Evolutionary conservation across 768 basidiomycete genomes (phyloP), one percentile per base, ranked within the genome.

Genomic region (Suillus brevipes): DNA sequence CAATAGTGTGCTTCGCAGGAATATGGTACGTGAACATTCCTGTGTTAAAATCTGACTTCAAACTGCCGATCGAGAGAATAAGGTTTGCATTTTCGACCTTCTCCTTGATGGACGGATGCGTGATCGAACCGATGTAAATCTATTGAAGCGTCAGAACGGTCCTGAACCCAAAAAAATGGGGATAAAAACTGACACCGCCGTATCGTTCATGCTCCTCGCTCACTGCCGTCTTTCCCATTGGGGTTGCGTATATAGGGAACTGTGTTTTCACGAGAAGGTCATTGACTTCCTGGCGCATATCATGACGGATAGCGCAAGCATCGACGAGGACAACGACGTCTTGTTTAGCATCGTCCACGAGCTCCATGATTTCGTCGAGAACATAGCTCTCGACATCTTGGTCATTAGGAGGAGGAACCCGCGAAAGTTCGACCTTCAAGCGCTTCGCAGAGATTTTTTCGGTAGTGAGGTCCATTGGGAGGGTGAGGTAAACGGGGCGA

Each of bases 21-120:
- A 90, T 87, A 59, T 84, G 85, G 70, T 91, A 93, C 0, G 90
- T 89, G 76, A 94, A 95, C 75, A 90, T 90, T 38, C 93, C 94
- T 1, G 91, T 92, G 76, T 96, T 96, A 81, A 93, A 94, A 74
- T 96, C 94, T 55, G 84, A 87, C 72, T 85, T 86, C 59, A 92
- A 78, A 1, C 79, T 65, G 5, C 92, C 92, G 64, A 96, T 79
- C 14, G 90, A 90, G 14, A 96, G 72, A 60, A 93, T 87, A 50
- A 95, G 79, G 68, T 89, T 90, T 5, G 92, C 87, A 3, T 73
- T 79, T 76, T 96, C 94, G 36, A 95, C 87, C 66, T 82, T 85
- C 61, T 87, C 84, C 75, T 87, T 89, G 68, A 94, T 79, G 31
- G 79, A 82, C 0, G 89, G 88, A 50, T 84, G 82, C 9, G 84